Evolutionary conservation across 345 rosid genomes (phyloP), one percentile per base, ranked within the genome.

Genomic region (Limnanthes douglasii): DNA sequence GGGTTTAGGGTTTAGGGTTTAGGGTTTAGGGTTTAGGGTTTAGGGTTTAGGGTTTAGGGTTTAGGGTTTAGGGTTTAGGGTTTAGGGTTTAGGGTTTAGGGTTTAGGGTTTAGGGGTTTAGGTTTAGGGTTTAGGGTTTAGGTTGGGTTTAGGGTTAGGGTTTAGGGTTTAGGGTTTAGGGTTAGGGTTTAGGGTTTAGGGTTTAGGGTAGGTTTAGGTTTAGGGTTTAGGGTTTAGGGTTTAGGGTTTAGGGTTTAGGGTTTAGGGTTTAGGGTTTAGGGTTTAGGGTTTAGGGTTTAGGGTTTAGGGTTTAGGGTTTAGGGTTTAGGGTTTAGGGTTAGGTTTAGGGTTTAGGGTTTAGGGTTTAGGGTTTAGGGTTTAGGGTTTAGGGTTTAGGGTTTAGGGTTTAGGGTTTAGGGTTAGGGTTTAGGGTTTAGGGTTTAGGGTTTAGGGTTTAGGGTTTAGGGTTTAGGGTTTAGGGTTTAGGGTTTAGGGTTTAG

Each of bases 71-170:
- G 25, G 5, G 25, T 22, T 40, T 50, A 50, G 55, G 55, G 47
- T 50, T 50, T 22, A 34, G 55, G 55, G 31, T 50, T 40, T 31
- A 40, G 56, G 56, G 48, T 50, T 40, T 40, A 50, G 56, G 56
- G 56, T 50, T 3, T 4, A 8, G 25, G 25, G n/a, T n/a, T n/a
- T n/a, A n/a, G n/a, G n/a, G n/a, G n/a, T n/a, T n/a, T n/a, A n/a
- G n/a, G n/a, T n/a, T 22, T 22, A 8, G 25, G 25, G 4, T 22
- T 4, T 3, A 8, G 25, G 25, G 4, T 22, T 22, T 22, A 22
- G 25, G 25, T 4, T 22, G 25, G 25, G 25, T 22, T 22, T 22
- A 22, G 25, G 25, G 4, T 22, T 22, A 22, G 25, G 25, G 25
- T 22, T 22, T 22, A 22, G 25, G 25, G 25, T 22, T 22, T 22